A percentile compares a stretch with the other conserved stretches of the same genome.
Conservation (phyloP, 106 monocot species). For the Phalaenopsis aphrodite region DNA sequence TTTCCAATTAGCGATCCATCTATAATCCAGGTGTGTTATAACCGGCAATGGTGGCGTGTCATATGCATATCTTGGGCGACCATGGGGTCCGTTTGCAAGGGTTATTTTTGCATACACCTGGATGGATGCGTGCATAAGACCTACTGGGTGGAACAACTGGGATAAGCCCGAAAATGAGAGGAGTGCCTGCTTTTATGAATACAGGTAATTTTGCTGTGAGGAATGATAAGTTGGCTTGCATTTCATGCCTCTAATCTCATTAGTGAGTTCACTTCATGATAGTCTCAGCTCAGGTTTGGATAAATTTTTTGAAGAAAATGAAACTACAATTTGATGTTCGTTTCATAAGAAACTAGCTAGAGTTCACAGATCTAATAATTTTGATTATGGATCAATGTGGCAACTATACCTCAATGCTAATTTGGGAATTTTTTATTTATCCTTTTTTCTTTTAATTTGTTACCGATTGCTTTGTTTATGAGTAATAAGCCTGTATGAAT, state of each 20-base stretch:
- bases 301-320: background rate
- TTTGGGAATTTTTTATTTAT: too few relatives aligned
- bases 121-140: constrained; percentile 80
- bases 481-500: too few relatives aligned
- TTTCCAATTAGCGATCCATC: background rate
- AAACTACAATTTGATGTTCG: background rate
- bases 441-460: too few relatives aligned
- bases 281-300: background rate
- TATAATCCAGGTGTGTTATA: constrained; percentile 53
- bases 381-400: background rate
- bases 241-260: background rate
- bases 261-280: background rate
- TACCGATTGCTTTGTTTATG: too few relatives aligned
- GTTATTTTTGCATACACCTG: constrained; percentile 88
- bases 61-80: constrained; percentile 78
- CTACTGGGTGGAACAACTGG: constrained; percentile 93
- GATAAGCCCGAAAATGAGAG: constrained; percentile 81
- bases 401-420: background rate
- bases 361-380: too few relatives aligned
- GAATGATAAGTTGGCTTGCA: constrained; percentile 1
- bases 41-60: constrained; percentile 62
- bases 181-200: constrained; percentile 83
- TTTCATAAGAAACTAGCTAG: background rate
- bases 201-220: constrained; percentile 44
- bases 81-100: constrained; percentile 94